Evolutionary conservation across 148 eudicot species (phyloP).

Genomic region (Silene uniflora): DNA sequence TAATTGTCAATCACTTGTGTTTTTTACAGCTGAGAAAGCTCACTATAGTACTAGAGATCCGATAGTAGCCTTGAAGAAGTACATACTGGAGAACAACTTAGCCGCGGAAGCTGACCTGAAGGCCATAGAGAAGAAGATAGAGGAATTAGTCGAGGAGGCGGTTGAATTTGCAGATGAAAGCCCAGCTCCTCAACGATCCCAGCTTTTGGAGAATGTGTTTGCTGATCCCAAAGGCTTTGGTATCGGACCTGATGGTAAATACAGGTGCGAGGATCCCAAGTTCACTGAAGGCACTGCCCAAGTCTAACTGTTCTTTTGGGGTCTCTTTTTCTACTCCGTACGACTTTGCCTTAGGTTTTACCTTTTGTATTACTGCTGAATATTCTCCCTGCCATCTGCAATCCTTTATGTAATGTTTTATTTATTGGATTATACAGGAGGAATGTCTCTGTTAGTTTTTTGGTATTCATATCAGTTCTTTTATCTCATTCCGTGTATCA

Average conservation of each 20-base stretch:
- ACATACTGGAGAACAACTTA: conserved; percentile 65
- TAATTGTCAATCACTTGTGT: neutral
- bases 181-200: conserved; percentile 62
- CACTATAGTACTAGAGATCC: conserved; percentile 82
- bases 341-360: conserved; percentile 7
- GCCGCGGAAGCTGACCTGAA: conserved; percentile 73
- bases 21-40: conserved; percentile 75
- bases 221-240: conserved; percentile 94
- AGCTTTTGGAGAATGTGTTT: conserved; percentile 88
- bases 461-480: neutral
- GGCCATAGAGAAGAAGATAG: conserved; percentile 79
- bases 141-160: conserved; percentile 72
- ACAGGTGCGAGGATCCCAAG: conserved; percentile 95
- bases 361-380: conserved; percentile 15
- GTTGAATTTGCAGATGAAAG: conserved; percentile 88
- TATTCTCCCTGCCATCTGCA: conserved; percentile 1
- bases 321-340: conserved; percentile 1
- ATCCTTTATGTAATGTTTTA: conserved; percentile 9
- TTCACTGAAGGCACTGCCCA: conserved; percentile 98
- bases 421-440: conserved; percentile 14
- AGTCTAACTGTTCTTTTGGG: conserved; percentile 31
- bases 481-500: neutral
- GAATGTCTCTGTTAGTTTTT: conserved; percentile 14
- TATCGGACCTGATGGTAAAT: conserved; percentile 91
- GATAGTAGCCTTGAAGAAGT: conserved; percentile 64